Conservation (phyloP, 257 asterid genomes). For the Penstemon davidsonii region DNA sequence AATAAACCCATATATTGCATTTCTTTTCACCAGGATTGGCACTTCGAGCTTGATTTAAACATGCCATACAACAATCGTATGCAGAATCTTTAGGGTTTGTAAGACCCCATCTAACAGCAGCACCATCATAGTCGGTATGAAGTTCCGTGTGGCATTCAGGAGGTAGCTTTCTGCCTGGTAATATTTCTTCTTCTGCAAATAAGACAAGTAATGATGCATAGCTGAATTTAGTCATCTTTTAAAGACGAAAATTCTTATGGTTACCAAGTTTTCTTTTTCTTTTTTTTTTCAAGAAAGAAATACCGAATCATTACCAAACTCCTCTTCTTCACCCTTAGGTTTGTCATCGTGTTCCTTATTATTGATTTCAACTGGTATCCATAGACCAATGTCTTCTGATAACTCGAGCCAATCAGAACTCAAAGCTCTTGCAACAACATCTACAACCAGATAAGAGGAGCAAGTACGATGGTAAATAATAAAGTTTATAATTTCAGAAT, state of each 20-base stretch:
- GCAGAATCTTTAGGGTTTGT: constrained; percentile 93
- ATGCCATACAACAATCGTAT: constrained; percentile 94
- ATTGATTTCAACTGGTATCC: constrained; percentile 67
- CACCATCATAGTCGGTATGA: constrained; percentile 87
- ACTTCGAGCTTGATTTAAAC: constrained; percentile 72
- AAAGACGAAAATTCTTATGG: not conserved
- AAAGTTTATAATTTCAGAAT: not conserved
- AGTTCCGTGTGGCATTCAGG: constrained; percentile 77
- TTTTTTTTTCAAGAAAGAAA: not conserved
- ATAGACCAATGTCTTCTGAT: constrained; percentile 74
- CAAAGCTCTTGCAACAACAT: constrained; percentile 52
- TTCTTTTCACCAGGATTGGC: constrained; percentile 56
- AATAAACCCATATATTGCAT: constrained; percentile 93
- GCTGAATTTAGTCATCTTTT: too few species aligned
- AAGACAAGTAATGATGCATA: not conserved
- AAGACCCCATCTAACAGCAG: constrained; percentile 91
- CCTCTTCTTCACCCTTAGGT: constrained; percentile 71
- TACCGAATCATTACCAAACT: constrained; percentile 52
- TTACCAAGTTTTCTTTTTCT: too few species aligned
- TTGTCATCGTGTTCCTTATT: constrained; percentile 80
- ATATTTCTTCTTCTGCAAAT: constrained; percentile 54
- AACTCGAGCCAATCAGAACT: constrained; percentile 62
- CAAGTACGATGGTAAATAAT: not conserved
- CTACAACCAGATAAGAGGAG: constrained; percentile 38
- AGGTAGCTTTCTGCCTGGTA: constrained; percentile 82